A percentile compares a stretch with the other conserved stretches of the same genome.
Conservation (phyloP, 2,329 filamentous ascomycete species). For the Alternaria arbusti region DNA sequence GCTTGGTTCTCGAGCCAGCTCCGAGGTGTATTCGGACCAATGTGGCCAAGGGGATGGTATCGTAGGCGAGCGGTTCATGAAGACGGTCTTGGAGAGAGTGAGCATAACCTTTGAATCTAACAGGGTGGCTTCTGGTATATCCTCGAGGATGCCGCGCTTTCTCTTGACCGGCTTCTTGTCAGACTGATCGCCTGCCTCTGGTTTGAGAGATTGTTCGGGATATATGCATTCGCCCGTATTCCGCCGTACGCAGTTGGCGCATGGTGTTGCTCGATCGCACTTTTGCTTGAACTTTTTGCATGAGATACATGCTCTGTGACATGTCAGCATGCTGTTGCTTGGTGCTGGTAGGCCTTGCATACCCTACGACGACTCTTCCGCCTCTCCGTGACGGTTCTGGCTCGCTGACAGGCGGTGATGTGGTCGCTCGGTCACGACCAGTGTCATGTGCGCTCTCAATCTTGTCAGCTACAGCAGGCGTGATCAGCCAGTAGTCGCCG, state of each 20-base stretch:
- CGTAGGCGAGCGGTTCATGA: conserved; percentile 45
- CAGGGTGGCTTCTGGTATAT: conserved; percentile 43
- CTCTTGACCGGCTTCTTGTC: not conserved
- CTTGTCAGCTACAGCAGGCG: conserved; percentile 44
- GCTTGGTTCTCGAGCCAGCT: conserved; percentile 60
- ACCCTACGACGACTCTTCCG: conserved; percentile 15
- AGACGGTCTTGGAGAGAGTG: conserved; percentile 38
- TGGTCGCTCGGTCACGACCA: conserved; percentile 20
- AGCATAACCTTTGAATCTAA: conserved; percentile 39
- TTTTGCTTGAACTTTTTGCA: conserved; percentile 17
- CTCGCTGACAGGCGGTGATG: conserved; percentile 14
- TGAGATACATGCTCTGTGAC: conserved; percentile 11
- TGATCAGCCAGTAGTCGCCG: conserved; percentile 71
- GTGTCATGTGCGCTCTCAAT: conserved; percentile 40
- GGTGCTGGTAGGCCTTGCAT: not conserved
- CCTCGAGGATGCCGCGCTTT: conserved; percentile 23
- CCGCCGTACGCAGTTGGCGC: conserved; percentile 13
- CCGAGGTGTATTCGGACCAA: conserved; percentile 39
- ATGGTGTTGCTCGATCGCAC: conserved; percentile 17
- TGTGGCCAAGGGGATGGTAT: conserved; percentile 38
- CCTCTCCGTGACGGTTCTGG: conserved; percentile 11
- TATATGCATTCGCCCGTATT: conserved; percentile 13
- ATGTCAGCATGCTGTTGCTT: not conserved
- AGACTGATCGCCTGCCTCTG: not conserved
- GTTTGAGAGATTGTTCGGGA: conserved; percentile 1